phyloP scores from a whole-genome alignment of 2,329 filamentous ascomycete species.

The Davidsoniella australis region DNA sequence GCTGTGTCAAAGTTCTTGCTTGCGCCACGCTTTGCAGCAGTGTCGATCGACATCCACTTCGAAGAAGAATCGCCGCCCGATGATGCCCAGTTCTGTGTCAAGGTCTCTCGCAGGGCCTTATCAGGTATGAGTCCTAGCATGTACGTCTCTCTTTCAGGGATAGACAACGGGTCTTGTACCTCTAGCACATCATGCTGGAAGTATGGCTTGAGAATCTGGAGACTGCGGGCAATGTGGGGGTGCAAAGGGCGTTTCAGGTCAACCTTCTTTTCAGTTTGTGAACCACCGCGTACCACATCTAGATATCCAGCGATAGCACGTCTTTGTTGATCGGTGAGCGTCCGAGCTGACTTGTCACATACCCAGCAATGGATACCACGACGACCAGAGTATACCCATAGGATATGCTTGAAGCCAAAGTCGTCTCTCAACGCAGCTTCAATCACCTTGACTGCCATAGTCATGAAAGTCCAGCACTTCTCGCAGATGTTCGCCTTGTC shows the following conservation, averaged over 20 bases:
- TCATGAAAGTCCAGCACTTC: conserved; percentile 94
- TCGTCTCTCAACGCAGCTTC: conserved; percentile 78
- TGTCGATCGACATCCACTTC: conserved; percentile 93
- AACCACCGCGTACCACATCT: conserved; percentile 73
- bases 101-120: conserved; percentile 53
- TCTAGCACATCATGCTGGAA: conserved; percentile 71
- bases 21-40: conserved; percentile 59
- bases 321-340: conserved; percentile 71
- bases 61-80: conserved; percentile 54
- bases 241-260: conserved; percentile 74
- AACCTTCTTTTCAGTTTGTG: conserved; percentile 72
- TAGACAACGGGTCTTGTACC: conserved; percentile 72
- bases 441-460: conserved; percentile 90
- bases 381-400: conserved; percentile 97
- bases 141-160: conserved; percentile 51
- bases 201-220: conserved; percentile 67
- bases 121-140: conserved; percentile 78
- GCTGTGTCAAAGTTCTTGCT: conserved; percentile 55
- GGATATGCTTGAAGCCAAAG: conserved; percentile 89
- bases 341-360: conserved; percentile 73
- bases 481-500: conserved; percentile 81
- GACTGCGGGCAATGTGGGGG: conserved; percentile 73
- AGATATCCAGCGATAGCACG: conserved; percentile 77
- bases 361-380: conserved; percentile 97
- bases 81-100: conserved; percentile 83